Percentiles rank a stretch among this genome's conserved stretches.
These are phyloP conservation scores for Tuctoria greenei DNA, from an alignment of 176 grass and related monocot species.

Conservation along the genomic window DNA sequence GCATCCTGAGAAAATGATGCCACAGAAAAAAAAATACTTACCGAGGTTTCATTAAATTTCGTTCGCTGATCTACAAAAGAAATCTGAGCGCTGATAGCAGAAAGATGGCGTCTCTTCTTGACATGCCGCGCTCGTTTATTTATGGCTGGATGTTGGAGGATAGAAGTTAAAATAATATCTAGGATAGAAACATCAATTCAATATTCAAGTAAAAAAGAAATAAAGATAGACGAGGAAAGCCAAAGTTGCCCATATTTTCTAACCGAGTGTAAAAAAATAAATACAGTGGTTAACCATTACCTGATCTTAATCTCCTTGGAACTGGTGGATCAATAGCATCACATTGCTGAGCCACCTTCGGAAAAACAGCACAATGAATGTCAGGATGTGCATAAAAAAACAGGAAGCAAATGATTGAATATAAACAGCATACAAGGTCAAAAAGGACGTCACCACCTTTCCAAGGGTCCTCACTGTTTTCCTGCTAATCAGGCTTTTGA, in stretches of 20 bases:
- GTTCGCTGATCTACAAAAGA: slow-evolving; percentile 3
- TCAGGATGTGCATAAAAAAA: slow-evolving; percentile 31
- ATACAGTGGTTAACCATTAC: slow-evolving; percentile 42
- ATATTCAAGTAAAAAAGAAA: neutral
- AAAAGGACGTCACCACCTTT: slow-evolving; percentile 40
- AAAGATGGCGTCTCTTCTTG: slow-evolving; percentile 54
- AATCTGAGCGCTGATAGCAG: slow-evolving; percentile 45
- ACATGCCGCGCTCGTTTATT: slow-evolving; percentile 43
- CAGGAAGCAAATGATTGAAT: neutral
- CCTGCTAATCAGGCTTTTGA: slow-evolving; percentile 32
- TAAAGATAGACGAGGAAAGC: neutral
- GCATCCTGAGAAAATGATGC: neutral
- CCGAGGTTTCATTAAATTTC: slow-evolving; percentile 23
- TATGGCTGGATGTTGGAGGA: slow-evolving; percentile 54
- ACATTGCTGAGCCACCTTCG: slow-evolving; percentile 48
- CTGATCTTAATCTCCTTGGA: slow-evolving; percentile 83
- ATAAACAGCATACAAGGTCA: slow-evolving; percentile 1
- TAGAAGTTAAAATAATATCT: slow-evolving; percentile 5
- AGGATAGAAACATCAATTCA: neutral
- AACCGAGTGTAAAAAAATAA: slow-evolving; percentile 19
- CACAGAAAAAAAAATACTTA: neutral
- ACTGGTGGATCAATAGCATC: slow-evolving; percentile 57
- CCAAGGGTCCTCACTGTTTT: slow-evolving; percentile 44
- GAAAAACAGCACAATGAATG: slow-evolving; percentile 25
- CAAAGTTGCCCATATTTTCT: neutral